Evolutionary conservation across 2,329 filamentous ascomycete species (phyloP).

Genomic region (Coniochaeta prunicola): DNA sequence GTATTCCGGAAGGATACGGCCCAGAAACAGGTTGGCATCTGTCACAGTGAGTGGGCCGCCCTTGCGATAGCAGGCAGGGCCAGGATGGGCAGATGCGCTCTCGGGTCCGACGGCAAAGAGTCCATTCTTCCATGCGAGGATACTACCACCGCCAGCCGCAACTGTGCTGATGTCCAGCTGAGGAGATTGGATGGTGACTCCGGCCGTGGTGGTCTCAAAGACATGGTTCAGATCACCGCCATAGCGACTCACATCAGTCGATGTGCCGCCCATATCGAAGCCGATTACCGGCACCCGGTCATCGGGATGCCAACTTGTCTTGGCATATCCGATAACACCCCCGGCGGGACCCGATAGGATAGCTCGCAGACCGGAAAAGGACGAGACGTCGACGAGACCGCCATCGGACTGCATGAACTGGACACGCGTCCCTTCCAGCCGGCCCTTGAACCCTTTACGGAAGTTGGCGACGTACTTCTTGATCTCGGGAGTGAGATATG

Average conservation of each 20-base stretch:
- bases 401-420: constrained; percentile 67
- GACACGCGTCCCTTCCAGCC: constrained; percentile 57
- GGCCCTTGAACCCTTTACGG: constrained; percentile 57
- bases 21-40: constrained; percentile 59
- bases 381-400: constrained; percentile 44
- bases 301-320: constrained; percentile 62
- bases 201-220: constrained; percentile 71
- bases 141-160: constrained; percentile 63
- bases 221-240: constrained; percentile 34
- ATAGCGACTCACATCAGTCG: constrained; percentile 66
- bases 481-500: constrained; percentile 64
- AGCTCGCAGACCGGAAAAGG: constrained; percentile 60
- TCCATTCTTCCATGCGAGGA: constrained; percentile 60
- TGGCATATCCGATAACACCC: constrained; percentile 67
- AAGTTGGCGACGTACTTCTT: constrained; percentile 64
- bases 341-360: constrained; percentile 68
- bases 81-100: constrained; percentile 49
- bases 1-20: constrained; percentile 46
- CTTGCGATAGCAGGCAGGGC: constrained; percentile 61
- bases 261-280: constrained; percentile 58
- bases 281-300: constrained; percentile 66
- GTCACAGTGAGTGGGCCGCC: constrained; percentile 59
- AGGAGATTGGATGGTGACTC: constrained; percentile 69
- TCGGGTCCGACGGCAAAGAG: constrained; percentile 63
- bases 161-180: constrained; percentile 79